Conservation (phyloP, 169 alveolate species). For the Eimeria brunetti region DNA sequence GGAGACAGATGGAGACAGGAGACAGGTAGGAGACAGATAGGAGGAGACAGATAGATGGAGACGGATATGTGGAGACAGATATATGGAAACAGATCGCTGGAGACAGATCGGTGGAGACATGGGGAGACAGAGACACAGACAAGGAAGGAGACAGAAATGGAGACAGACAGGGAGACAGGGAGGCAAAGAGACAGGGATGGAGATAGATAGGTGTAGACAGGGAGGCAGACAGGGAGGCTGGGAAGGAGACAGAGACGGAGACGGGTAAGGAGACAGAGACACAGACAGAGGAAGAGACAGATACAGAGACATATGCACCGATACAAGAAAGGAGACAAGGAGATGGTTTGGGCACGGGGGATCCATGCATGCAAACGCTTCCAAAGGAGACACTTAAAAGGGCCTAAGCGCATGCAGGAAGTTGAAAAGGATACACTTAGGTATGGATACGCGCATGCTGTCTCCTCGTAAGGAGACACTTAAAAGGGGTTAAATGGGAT, state of each 20-base stretch:
- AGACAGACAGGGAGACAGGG: neutral
- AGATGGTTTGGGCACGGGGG: no score
- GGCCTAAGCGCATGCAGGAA: no score
- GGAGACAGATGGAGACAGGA: no score
- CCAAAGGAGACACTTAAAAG: no score
- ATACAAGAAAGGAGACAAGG: neutral
- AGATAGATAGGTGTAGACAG: no score
- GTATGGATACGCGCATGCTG: no score
- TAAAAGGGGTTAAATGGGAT: no score
- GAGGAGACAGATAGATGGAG: slow-evolving; percentile 96
- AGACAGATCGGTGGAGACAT: slow-evolving; percentile 96
- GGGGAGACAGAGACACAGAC: slow-evolving; percentile 97
- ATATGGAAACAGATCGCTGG: slow-evolving; percentile 96
- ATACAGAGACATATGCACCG: neutral
- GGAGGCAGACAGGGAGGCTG: neutral
- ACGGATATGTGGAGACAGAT: slow-evolving; percentile 96
- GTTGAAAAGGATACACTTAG: no score
- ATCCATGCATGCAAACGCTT: no score
- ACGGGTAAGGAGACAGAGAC: neutral
- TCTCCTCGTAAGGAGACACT: neutral
- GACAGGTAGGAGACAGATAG: slow-evolving; percentile 95
- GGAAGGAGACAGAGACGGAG: neutral
- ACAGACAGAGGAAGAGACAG: neutral
- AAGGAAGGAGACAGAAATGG: no score
- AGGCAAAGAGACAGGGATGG: neutral